These are phyloP conservation scores for Boletus vinaceobasis DNA, from an alignment of 768 basidiomycete species.

Conservation along the genomic window DNA sequence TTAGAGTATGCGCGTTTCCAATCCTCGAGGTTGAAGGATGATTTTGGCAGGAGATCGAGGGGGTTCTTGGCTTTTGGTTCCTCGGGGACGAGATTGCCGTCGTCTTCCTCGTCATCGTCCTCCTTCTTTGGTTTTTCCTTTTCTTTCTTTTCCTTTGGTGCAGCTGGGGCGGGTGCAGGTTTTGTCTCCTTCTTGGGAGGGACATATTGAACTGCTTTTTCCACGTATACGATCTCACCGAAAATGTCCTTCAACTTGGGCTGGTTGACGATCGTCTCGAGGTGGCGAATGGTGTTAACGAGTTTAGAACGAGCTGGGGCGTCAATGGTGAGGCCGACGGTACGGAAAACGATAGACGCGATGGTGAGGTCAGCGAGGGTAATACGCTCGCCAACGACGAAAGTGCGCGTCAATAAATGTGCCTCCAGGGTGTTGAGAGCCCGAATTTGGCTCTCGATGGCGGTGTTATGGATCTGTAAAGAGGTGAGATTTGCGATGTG, in stretches of 20 bases:
- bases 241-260: constrained; percentile 68
- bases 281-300: constrained; percentile 78
- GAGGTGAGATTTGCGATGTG: not conserved
- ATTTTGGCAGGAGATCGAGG: constrained; percentile 86
- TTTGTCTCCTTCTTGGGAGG: constrained; percentile 73
- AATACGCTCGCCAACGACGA: constrained; percentile 91
- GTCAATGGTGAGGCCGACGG: constrained; percentile 59
- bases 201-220: constrained; percentile 67
- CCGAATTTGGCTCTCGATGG: constrained; percentile 52
- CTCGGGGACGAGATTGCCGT: constrained; percentile 65
- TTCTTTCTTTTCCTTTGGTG: constrained; percentile 56
- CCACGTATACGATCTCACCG: constrained; percentile 55
- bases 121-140: constrained; percentile 59
- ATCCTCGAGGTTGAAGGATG: constrained; percentile 85
- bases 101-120: constrained; percentile 68
- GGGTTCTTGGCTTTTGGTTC: constrained; percentile 96
- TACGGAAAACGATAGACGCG: constrained; percentile 55
- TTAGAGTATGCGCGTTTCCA: constrained; percentile 99
- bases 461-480: constrained; percentile 52
- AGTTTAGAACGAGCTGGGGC: constrained; percentile 59
- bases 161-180: constrained; percentile 38
- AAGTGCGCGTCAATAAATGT: constrained; percentile 77
- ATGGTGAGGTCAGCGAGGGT: constrained; percentile 84
- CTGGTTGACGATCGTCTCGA: constrained; percentile 87
- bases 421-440: constrained; percentile 67